These are phyloP conservation scores for Talaromyces wortmannii DNA, from an alignment of 495 filamentous ascomycete genomes.

Conservation along the genomic window DNA sequence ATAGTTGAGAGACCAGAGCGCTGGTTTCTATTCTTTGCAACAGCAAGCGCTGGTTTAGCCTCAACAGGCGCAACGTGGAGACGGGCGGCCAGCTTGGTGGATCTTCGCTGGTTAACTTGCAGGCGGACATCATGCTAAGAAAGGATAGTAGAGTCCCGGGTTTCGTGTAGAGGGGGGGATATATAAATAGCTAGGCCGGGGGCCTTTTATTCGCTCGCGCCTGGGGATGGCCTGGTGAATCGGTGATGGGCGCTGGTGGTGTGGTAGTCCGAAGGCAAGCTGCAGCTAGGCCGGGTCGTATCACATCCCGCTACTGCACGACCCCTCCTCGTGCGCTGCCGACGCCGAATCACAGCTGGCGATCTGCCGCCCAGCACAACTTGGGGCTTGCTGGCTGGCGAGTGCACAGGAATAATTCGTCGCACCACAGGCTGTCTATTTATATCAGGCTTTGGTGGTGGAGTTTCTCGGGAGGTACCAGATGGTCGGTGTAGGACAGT, in stretches of 20 bases:
- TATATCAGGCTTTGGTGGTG: too few relatives aligned
- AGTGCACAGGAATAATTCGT: background rate
- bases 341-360: background rate
- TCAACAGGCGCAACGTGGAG: background rate
- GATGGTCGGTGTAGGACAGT: background rate
- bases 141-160: background rate
- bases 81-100: background rate
- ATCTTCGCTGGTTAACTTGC: background rate
- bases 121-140: background rate
- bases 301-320: background rate
- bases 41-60: background rate
- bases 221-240: background rate
- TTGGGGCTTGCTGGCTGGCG: background rate
- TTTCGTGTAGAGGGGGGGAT: background rate
- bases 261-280: background rate
- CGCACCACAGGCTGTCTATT: background rate
- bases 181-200: background rate
- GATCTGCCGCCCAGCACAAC: background rate
- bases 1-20: background rate
- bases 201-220: background rate
- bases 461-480: background rate
- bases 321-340: background rate
- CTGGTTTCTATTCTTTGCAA: constrained; percentile 25
- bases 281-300: constrained; percentile 1
- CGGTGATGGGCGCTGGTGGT: background rate